Evolutionary conservation across 192 early-diverging fungal genomes (phyloP).

Genomic region (Coemansia sp.): DNA sequence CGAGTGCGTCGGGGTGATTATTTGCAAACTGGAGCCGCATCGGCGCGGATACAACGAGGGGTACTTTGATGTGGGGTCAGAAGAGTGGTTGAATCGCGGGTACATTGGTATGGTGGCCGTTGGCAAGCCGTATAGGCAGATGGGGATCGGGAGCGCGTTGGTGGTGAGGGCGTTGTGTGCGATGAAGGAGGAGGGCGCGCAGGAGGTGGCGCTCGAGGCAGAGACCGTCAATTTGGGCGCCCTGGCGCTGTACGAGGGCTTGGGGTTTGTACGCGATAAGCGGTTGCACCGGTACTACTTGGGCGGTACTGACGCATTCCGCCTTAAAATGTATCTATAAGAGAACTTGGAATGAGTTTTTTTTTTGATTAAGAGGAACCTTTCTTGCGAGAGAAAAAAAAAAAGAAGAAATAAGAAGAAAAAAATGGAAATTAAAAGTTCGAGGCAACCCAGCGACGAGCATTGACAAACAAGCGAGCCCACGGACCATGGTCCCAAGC

Average conservation of each 20-base stretch:
- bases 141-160: constrained; percentile 73
- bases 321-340: constrained; percentile 66
- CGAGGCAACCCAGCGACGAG: constrained; percentile 75
- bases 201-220: constrained; percentile 87
- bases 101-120: constrained; percentile 99
- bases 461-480: constrained; percentile 92
- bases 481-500: constrained; percentile 70
- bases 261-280: constrained; percentile 95
- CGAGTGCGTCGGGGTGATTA: constrained; percentile 78
- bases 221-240: constrained; percentile 85
- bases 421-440: constrained; percentile 2
- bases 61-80: constrained; percentile 17
- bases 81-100: constrained; percentile 57
- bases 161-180: constrained; percentile 69
- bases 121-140: constrained; percentile 72
- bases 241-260: constrained; percentile 78
- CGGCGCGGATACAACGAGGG: constrained; percentile 21
- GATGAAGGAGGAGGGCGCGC: constrained; percentile 75
- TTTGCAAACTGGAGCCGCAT: constrained; percentile 80
- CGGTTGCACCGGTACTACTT: constrained; percentile 88
- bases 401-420: constrained; percentile 11
- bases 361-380: too few relatives aligned
- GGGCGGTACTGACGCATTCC: constrained; percentile 88
- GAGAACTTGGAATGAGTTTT: too few relatives aligned
- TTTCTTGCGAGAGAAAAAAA: too few relatives aligned